Conservation (phyloP, 1,284 basidiomycete genomes). For the Naganishia sp. region DNA sequence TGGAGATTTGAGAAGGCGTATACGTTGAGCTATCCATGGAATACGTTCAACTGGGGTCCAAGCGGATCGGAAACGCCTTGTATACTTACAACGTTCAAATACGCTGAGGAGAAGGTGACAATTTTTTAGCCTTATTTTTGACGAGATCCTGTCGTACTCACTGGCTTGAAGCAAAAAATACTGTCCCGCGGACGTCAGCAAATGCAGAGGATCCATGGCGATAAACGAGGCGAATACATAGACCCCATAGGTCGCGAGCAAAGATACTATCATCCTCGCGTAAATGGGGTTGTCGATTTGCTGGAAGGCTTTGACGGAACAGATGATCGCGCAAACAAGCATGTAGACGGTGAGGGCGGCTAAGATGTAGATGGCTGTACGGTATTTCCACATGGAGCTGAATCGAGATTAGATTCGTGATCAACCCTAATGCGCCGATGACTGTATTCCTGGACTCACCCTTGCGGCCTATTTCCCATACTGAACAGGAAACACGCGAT, state of each 20-base stretch:
- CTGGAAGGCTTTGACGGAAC: conserved; percentile 67
- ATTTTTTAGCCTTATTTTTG: neutral
- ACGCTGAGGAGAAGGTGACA: conserved; percentile 37
- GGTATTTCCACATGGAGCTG: conserved; percentile 83
- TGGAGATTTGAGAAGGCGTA: conserved; percentile 65
- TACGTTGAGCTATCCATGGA: conserved; percentile 33
- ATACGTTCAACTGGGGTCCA: neutral
- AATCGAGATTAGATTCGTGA: conserved; percentile 1
- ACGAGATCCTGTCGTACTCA: conserved; percentile 40
- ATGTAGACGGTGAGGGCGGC: conserved; percentile 76
- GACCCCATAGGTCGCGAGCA: conserved; percentile 83
- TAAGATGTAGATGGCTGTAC: conserved; percentile 72
- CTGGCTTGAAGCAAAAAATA: conserved; percentile 71
- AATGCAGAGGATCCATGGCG: conserved; percentile 85
- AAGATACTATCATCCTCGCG: conserved; percentile 75
- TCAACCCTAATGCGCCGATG: too few species aligned
- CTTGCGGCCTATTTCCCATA: conserved; percentile 93
- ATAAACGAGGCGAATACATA: conserved; percentile 77
- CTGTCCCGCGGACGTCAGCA: conserved; percentile 85
- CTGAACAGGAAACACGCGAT: conserved; percentile 89
- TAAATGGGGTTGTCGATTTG: conserved; percentile 65
- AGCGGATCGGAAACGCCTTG: too few species aligned
- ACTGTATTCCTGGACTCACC: conserved; percentile 57
- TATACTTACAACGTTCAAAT: conserved; percentile 49
- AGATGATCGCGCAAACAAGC: conserved; percentile 68